A percentile compares a stretch with the other conserved stretches of the same genome.
Conservation (phyloP, 2,329 filamentous ascomycete genomes). For the Aureobasidium sp. region DNA sequence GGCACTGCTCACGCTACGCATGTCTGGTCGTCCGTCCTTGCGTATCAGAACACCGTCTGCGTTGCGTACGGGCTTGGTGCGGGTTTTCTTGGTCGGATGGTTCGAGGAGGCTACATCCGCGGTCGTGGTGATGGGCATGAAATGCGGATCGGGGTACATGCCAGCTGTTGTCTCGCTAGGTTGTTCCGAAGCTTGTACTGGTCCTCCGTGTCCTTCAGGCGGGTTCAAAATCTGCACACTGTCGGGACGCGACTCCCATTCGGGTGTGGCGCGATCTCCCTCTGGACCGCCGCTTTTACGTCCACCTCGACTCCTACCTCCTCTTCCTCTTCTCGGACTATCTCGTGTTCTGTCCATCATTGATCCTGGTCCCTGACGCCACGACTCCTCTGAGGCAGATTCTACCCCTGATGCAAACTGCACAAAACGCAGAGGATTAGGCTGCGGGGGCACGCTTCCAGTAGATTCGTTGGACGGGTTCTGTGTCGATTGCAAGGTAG, state of each 20-base stretch:
- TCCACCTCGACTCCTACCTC: constrained; percentile 34
- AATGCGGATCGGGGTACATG: constrained; percentile 32
- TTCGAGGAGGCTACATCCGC: constrained; percentile 6
- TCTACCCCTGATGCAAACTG: constrained; percentile 25
- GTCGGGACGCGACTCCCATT: constrained; percentile 31
- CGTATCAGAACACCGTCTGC: constrained; percentile 45
- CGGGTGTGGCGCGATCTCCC: constrained; percentile 31
- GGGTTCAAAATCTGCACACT: background rate
- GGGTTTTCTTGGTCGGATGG: constrained; percentile 37
- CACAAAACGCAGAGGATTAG: constrained; percentile 28
- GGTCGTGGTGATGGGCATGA: constrained; percentile 12
- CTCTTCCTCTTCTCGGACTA: constrained; percentile 27
- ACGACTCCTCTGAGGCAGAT: constrained; percentile 25
- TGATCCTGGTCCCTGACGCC: constrained; percentile 19
- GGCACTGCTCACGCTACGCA: constrained; percentile 46
- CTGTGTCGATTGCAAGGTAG: constrained; percentile 23
- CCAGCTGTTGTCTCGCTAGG: constrained; percentile 16
- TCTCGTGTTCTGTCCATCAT: constrained; percentile 18
- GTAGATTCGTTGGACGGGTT: constrained; percentile 27
- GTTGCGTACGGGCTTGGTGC: constrained; percentile 45
- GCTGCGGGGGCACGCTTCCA: constrained; percentile 22
- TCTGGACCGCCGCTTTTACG: constrained; percentile 27
- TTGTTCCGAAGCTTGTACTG: constrained; percentile 22
- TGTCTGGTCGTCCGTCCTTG: constrained; percentile 46
- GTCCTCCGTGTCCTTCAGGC: constrained; percentile 22